Evolutionary conservation across 116 monocot genomes (phyloP).

Genomic region (Trichopus zeylanicus): DNA sequence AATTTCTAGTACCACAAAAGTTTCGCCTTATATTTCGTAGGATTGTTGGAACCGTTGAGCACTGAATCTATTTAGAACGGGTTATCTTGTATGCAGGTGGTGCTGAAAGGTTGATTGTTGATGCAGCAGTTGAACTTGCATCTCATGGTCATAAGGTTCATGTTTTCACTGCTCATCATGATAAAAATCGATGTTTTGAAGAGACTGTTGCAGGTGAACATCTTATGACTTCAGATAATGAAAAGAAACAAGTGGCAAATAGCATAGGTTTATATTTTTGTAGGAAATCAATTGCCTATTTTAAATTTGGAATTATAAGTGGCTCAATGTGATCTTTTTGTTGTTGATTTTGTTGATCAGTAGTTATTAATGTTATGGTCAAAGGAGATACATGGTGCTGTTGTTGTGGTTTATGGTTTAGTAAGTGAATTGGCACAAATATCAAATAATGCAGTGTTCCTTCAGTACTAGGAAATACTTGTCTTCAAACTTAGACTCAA

Average conservation of each 20-base stretch:
- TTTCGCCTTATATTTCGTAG: too few species aligned
- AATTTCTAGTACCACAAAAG: too few species aligned
- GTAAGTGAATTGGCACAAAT: too few species aligned
- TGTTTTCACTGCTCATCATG: conserved; percentile 89
- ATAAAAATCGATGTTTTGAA: conserved; percentile 85
- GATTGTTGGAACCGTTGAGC: too few species aligned
- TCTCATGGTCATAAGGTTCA: conserved; percentile 70
- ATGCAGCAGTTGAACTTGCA: conserved; percentile 88
- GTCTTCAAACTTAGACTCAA: too few species aligned
- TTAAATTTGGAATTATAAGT: not conserved
- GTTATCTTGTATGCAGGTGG: conserved; percentile 68
- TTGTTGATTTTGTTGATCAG: not conserved
- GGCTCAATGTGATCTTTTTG: not conserved
- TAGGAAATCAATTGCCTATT: not conserved
- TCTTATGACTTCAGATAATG: not conserved
- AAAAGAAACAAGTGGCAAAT: not conserved
- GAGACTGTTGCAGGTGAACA: conserved; percentile 71
- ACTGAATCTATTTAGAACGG: too few species aligned
- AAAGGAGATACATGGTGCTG: too few species aligned
- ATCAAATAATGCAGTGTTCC: too few species aligned
- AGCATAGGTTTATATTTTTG: not conserved
- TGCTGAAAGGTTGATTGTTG: conserved; percentile 91
- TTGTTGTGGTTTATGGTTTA: too few species aligned
- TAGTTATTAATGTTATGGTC: not conserved
- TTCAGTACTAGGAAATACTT: too few species aligned